Base-by-base conservation (phyloP, 2,329 filamentous ascomycete species). In the Arthrobotrys sinensis region DNA sequence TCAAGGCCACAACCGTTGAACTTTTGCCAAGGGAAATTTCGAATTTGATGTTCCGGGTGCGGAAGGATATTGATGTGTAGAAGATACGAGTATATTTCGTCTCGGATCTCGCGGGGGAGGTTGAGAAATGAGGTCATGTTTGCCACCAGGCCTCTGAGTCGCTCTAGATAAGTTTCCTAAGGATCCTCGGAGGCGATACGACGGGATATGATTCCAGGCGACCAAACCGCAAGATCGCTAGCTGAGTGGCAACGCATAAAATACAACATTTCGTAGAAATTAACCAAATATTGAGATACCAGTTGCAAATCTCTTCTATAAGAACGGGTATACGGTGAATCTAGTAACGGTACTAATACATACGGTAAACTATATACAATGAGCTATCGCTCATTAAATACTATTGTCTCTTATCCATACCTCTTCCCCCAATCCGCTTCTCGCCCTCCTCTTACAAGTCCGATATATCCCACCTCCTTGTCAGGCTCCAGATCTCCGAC, bases 401-500 rank as follows among this genome's bases (percentile, higher is more conserved):
- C 21, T 1, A n/a, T 21, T 8, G 0, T 12, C n/a, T 4, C 21
- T 67, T 63, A 77, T 24, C 73, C 73, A 55, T 71, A 77, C n/a
- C 60, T 28, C 40, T 77, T 77, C 19, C 70, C 62, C 60, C 60
- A 71, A 21, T 53, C 38, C 8, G 67, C 73, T 10, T 77, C 65
- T 10, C 24, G 43, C 1, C 60, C 45, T 8, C 50, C 60, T n/a
- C 67, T 77, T 6, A 77, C 73, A 28, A 77, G 67, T 10, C 73
- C 73, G 12, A 77, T 77, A 67, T 77, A 77, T 7, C 73, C 73
- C 8, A 77, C 73, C 19, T 65, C 66, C 21, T 53, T 60, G 6
- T 40, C 43, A 16, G 66, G 73, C 24, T 77, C 73, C 57, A 77
- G 55, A 67, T 77, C 73, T 10, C 73, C 73, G 4, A 77, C 66